Evolutionary conservation across 139 green algal species (phyloP).

Genomic region (Edaphochlamys debaryana): DNA sequence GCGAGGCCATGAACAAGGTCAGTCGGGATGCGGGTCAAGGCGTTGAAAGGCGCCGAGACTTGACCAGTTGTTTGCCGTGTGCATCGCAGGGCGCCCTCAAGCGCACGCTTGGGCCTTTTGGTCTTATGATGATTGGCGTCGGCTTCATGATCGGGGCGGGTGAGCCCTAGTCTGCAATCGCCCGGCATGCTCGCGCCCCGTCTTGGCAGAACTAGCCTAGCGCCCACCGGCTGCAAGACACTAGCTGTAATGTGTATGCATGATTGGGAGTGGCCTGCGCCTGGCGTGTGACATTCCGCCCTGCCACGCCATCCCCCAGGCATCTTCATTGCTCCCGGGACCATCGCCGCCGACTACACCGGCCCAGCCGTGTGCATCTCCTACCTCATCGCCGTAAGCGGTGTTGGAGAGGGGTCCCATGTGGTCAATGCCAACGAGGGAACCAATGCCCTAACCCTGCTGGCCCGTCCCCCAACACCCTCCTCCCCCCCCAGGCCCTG

Average conservation of each 20-base stretch:
- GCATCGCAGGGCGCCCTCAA: not conserved
- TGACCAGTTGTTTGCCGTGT: not conserved
- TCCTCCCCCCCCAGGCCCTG: constrained; percentile 25
- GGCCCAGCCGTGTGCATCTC: constrained; percentile 47
- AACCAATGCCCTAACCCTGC: no score
- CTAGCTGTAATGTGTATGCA: no score
- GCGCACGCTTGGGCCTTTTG: not conserved
- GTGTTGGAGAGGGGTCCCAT: no score
- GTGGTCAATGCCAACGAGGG: no score
- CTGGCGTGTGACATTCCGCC: no score
- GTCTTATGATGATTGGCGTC: constrained; percentile 12
- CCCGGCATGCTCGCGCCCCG: no score
- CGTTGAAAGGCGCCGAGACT: no score
- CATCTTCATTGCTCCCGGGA: constrained; percentile 35
- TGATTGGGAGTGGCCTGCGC: no score
- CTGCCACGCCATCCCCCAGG: not conserved
- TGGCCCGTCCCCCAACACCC: no score
- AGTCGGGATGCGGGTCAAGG: not conserved
- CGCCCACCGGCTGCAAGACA: no score
- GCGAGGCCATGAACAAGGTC: constrained; percentile 6
- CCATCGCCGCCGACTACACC: constrained; percentile 5
- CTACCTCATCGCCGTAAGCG: constrained; percentile 46
- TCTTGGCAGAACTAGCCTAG: no score
- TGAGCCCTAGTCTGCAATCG: not conserved
- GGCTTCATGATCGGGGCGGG: constrained; percentile 32